These are phyloP conservation scores for Alternaria viburni DNA, from an alignment of 2,329 filamentous ascomycete genomes.

Conservation along the genomic window DNA sequence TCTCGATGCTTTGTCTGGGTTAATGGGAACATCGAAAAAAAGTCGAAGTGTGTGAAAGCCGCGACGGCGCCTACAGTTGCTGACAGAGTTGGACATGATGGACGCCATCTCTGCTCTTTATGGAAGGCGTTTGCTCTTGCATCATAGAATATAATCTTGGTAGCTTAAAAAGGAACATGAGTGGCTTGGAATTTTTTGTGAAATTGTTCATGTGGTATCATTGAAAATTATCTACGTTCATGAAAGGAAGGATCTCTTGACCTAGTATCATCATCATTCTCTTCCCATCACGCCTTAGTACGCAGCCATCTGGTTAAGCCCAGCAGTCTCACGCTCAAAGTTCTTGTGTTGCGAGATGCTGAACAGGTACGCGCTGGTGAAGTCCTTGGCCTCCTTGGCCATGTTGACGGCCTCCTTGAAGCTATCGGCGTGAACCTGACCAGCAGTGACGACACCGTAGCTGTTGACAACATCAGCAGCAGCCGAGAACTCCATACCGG, in stretches of 20 bases:
- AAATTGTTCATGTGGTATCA: not conserved
- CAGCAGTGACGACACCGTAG: conserved; percentile 78
- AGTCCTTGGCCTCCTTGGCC: conserved; percentile 70
- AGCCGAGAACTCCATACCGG: conserved; percentile 57
- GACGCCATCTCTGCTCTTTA: not conserved
- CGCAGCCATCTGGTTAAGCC: conserved; percentile 69
- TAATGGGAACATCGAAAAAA: not conserved
- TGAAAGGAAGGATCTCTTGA: not conserved
- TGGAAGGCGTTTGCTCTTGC: no score
- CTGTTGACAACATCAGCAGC: conserved; percentile 65
- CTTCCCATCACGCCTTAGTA: conserved; percentile 58
- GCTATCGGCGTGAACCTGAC: conserved; percentile 59
- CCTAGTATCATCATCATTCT: not conserved
- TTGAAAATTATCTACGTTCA: not conserved
- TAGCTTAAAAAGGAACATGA: not conserved
- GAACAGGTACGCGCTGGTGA: conserved; percentile 73
- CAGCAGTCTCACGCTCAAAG: conserved; percentile 75
- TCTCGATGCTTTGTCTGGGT: not conserved
- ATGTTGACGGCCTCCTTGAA: conserved; percentile 69
- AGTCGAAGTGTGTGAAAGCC: no score
- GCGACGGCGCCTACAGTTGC: no score
- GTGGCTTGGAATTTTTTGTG: not conserved
- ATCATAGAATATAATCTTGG: not conserved
- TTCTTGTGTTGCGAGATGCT: conserved; percentile 75
- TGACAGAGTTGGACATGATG: not conserved